Evolutionary conservation across 257 asterid genomes (phyloP), one percentile per base, ranked within the genome.

Genomic region (Fraxinus anomala): DNA sequence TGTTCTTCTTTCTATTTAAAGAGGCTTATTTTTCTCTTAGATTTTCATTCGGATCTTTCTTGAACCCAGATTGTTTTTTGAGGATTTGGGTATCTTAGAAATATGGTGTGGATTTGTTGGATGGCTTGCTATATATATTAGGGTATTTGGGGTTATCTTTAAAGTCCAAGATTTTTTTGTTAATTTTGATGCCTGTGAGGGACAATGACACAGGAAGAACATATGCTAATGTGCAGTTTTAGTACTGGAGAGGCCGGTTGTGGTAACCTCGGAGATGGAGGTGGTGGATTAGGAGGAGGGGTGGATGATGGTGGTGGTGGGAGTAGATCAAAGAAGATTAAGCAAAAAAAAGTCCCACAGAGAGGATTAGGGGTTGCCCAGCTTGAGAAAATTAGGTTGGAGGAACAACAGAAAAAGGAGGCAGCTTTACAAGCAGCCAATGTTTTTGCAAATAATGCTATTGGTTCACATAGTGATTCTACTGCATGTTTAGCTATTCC

Each of bases 281-380:
- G 76, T 6, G 74, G 73, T 0, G 39, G 72, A 2, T 26, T 72
- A 0, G 68, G 47, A 0, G 77, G 76, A 0, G 39, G 68, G 34
- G 42, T 73, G 42, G 78, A 80, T n/a, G 72, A 73, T 23, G 69
- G 75, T 4, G 73, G 81, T 67, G 47, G 78, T 76, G 11, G 83
- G 73, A 37, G 79, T 77, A 84, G 85, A 84, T 76, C 84, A 10
- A 87, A 88, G 75, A 94, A 85, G 84, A 82, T 82, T 79, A 94
- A 92, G 87, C 96, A 88, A 23, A 94, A 92, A 76, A 94, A 89
- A 67, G 89, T 89, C 9, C 97, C 99, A 6, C 98, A 90, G 74
- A 90, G 99, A 77, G 99, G 99, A 13, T 80, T 92, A 72, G 97
- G 99, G 75, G 98, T 94, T 76, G 99, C 97, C 33, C 99, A 92